Evolutionary conservation across 345 rosid genomes (phyloP).

Genomic region (Eucalyptus cloeziana): DNA sequence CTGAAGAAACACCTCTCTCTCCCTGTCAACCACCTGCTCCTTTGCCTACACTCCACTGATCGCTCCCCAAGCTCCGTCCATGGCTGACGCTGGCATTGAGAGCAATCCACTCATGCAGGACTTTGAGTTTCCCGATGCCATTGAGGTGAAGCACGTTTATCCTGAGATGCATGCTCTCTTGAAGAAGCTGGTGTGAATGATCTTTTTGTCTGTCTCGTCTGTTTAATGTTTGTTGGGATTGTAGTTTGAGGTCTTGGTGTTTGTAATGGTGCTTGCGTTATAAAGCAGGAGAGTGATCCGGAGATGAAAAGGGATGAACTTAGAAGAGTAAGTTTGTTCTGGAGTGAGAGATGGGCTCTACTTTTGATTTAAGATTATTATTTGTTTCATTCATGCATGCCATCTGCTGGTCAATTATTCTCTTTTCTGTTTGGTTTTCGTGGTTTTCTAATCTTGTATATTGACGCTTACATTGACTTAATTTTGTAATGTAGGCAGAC

Average conservation of each 20-base stretch:
- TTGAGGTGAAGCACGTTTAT: slow-evolving; percentile 49
- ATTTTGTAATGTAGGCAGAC: not conserved
- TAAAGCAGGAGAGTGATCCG: slow-evolving; percentile 33
- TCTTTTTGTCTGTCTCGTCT: not conserved
- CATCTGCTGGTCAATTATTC: not conserved
- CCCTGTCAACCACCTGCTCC: not conserved
- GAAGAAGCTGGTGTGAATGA: slow-evolving; percentile 40
- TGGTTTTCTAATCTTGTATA: rapidly evolving
- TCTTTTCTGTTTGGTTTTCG: not conserved
- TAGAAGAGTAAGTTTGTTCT: not conserved
- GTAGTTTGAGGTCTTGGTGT: not conserved
- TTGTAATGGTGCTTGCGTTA: not conserved
- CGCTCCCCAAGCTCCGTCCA: slow-evolving; percentile 1
- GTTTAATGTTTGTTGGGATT: not conserved
- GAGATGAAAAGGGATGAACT: not conserved
- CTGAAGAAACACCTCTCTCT: not conserved
- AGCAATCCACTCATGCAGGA: slow-evolving; percentile 59
- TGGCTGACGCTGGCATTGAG: slow-evolving; percentile 7
- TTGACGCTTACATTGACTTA: not conserved
- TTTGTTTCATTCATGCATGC: not conserved
- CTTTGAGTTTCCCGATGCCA: slow-evolving; percentile 45
- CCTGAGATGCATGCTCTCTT: slow-evolving; percentile 69
- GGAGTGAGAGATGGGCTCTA: not conserved
- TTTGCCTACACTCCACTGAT: not conserved
- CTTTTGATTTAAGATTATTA: not conserved